A percentile compares a stretch with the other conserved stretches of the same genome.
These are phyloP conservation scores for Phoma sp. DNA, from an alignment of 2,329 filamentous ascomycete species.

Conservation along the genomic window DNA sequence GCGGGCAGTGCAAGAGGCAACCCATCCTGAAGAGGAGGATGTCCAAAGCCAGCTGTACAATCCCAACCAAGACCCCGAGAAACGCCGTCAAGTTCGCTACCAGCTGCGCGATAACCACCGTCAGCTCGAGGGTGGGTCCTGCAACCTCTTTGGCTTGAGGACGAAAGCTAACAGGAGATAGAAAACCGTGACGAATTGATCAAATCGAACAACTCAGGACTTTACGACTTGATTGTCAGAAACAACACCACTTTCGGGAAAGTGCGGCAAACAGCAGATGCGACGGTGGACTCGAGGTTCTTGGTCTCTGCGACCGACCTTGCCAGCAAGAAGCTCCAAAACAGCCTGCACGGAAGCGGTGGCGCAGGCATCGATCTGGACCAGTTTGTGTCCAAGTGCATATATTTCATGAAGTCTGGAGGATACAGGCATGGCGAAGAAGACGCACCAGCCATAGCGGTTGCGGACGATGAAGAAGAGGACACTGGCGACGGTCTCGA, in stretches of 20 bases:
- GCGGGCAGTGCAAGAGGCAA: slow-evolving; percentile 10
- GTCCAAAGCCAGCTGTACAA: slow-evolving; percentile 67
- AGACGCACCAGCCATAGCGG: slow-evolving; percentile 57
- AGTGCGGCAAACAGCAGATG: slow-evolving; percentile 88
- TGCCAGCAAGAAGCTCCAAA: slow-evolving; percentile 77
- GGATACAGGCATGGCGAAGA: slow-evolving; percentile 58
- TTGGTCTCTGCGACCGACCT: slow-evolving; percentile 82
- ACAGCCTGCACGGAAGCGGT: slow-evolving; percentile 74
- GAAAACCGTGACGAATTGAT: slow-evolving; percentile 78
- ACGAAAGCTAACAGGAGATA: slow-evolving; percentile 26
- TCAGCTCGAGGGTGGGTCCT: slow-evolving; percentile 62
- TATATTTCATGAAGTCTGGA: slow-evolving; percentile 78
- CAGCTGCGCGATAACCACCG: slow-evolving; percentile 71
- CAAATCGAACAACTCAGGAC: slow-evolving; percentile 66
- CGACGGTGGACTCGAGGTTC: slow-evolving; percentile 86
- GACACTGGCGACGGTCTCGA: slow-evolving; percentile 73
- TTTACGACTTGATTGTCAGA: slow-evolving; percentile 69
- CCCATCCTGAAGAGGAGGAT: slow-evolving; percentile 22
- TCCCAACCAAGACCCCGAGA: slow-evolving; percentile 78
- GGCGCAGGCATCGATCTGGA: slow-evolving; percentile 84
- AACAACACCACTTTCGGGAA: slow-evolving; percentile 70
- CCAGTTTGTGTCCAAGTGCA: slow-evolving; percentile 89
- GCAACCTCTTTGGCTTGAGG: background rate
- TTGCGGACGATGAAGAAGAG: slow-evolving; percentile 65
- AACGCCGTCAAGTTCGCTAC: slow-evolving; percentile 74